Evolutionary conservation across 148 eudicot species (phyloP).

Genomic region (Oxyria digyna): DNA sequence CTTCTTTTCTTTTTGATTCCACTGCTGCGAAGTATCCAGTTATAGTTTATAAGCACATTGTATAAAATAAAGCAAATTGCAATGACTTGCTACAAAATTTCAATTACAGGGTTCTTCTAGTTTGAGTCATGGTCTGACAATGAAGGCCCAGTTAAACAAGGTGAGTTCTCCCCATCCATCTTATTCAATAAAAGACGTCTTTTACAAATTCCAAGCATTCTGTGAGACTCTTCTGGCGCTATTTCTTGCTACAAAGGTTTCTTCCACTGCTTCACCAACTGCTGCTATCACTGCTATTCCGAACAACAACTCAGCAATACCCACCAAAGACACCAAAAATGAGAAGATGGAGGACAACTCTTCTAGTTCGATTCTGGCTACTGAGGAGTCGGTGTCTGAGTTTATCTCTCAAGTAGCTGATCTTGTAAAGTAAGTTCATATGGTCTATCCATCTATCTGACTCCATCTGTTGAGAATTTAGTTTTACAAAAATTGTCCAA

Average conservation of each 20-base stretch:
- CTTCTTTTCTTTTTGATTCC: neutral
- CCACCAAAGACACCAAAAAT: conserved; percentile 19
- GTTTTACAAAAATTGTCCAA: neutral
- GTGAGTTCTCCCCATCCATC: conserved; percentile 22
- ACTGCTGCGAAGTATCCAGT: neutral
- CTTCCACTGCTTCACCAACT: conserved; percentile 36
- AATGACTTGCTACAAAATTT: neutral
- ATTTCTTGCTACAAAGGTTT: conserved; percentile 37
- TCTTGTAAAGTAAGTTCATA: conserved; percentile 51
- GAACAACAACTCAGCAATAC: conserved; percentile 22
- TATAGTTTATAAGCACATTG: neutral
- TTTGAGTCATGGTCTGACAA: conserved; percentile 24
- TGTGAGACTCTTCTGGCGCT: conserved; percentile 17
- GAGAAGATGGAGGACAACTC: conserved; percentile 22
- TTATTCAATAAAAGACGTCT: conserved; percentile 12
- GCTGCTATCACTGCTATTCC: conserved; percentile 18
- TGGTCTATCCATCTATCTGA: neutral
- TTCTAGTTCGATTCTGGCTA: conserved; percentile 25
- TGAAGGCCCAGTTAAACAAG: conserved; percentile 55
- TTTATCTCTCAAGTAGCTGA: conserved; percentile 56
- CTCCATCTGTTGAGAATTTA: neutral
- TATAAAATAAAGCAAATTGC: neutral
- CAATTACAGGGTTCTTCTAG: conserved; percentile 18
- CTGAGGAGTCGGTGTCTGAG: conserved; percentile 52
- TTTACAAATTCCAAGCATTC: conserved; percentile 9